phyloP scores from a whole-genome alignment of 345 rosid species.

The Pelargonium nanum region DNA sequence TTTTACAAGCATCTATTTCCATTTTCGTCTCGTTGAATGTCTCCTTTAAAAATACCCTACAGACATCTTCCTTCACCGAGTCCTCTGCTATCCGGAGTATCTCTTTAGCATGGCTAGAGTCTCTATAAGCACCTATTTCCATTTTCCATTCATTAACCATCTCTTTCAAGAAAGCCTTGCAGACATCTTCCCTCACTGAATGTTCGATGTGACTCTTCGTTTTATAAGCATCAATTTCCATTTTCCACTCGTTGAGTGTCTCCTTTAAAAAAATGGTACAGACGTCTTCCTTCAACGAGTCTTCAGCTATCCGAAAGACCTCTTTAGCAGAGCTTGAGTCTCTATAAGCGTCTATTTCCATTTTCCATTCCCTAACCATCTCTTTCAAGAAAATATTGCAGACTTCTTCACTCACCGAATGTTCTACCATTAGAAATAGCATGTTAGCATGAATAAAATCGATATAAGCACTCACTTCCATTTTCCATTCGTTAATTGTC shows the following conservation, averaged over 20 bases:
- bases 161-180: conserved; percentile 2
- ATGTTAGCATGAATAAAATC: too few relatives aligned
- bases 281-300: conserved; percentile 18
- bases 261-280: conserved; percentile 16
- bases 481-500: conserved; percentile 11
- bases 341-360: conserved; percentile 11
- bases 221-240: conserved; percentile 11
- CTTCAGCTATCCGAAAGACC: not conserved
- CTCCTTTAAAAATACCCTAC: conserved; percentile 17
- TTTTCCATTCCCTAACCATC: conserved; percentile 5
- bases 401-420: conserved; percentile 8
- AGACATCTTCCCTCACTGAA: conserved; percentile 7
- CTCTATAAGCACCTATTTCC: conserved; percentile 10
- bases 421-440: conserved; percentile 18
- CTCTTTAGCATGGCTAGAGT: conserved; percentile 6
- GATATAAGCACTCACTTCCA: conserved; percentile 12
- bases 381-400: conserved; percentile 1
- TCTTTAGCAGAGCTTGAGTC: conserved; percentile 4
- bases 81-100: not conserved
- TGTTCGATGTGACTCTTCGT: conserved; percentile 17
- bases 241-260: conserved; percentile 12
- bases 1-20: conserved; percentile 11
- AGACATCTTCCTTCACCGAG: conserved; percentile 19
- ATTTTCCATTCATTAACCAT: conserved; percentile 6
- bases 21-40: conserved; percentile 12